Base-by-base conservation (phyloP, 73 alveolate genomes). In the Paramecium sonneborni region DNA sequence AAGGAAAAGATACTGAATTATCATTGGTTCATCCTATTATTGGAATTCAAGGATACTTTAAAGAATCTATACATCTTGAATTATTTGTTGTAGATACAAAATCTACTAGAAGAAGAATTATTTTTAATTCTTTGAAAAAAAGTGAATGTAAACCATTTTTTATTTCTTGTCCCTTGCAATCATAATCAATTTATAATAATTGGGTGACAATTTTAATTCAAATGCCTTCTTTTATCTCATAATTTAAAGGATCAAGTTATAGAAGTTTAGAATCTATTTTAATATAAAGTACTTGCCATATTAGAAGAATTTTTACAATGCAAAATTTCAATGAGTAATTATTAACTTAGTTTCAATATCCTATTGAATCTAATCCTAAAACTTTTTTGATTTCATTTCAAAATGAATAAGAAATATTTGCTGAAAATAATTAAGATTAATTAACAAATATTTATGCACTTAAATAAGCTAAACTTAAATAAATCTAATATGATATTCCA, bases 81-180 rank as follows among this genome's bases (percentile, higher is more conserved):
- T 62, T 62, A 62, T 62, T 62, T 62, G 84, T 48, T 48, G 68
- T 48, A 3, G 68, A 48, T 18, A 48, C 68, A 15, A 48, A 48
- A 48, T 48, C 68, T 6, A 62, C 84, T 4, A 48, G 68, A 48
- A 48, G 84, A 62, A 62, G 84, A 7, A 32, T 62, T 11, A 62
- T 62, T 62, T 62, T 62, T 43, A 62, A 62, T 32, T 62, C 84
- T 14, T 32, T 62, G 2, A 62, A 62, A 62, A 62, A 62, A 26
- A 32, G 84, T 30, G 84, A 62, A 26, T 30, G 48, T 30, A 62
- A 62, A 62, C 84, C 84, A 62, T 62, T 62, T 62, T 62, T 62
- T 62, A 32, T 62, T 9, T 30, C 84, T 0, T 30, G 12, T 26
- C 84, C 84, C 26, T 26, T 62, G 11, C 4, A 26, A 62, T 32